Percentiles rank a stretch among this genome's conserved stretches.
phyloP scores from a whole-genome alignment of 2,329 filamentous ascomycete species.

The Helotiales sp. region DNA sequence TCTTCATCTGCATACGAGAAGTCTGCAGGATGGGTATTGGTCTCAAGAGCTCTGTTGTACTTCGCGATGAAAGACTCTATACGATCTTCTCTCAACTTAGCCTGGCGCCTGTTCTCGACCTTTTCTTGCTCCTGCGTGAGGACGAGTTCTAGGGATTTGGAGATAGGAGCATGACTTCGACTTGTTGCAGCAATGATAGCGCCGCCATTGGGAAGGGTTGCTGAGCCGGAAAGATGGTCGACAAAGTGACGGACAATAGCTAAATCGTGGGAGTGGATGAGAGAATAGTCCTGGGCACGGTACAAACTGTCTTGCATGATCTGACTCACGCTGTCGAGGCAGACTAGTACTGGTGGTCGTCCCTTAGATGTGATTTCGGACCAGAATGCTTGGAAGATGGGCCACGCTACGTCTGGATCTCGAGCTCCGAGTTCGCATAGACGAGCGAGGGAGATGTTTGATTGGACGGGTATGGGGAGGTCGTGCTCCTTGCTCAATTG shows the following conservation, averaged over 20 bases:
- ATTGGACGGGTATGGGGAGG: constrained; percentile 59
- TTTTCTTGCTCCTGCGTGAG: constrained; percentile 52
- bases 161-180: constrained; percentile 65
- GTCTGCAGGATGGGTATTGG: too few species aligned
- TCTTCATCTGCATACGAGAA: too few species aligned
- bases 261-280: constrained; percentile 85
- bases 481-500: constrained; percentile 52
- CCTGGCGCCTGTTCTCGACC: not conserved
- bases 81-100: too few species aligned
- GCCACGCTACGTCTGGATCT: constrained; percentile 77
- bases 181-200: constrained; percentile 75
- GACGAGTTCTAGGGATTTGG: constrained; percentile 67
- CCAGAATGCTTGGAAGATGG: constrained; percentile 80
- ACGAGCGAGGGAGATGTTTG: constrained; percentile 61
- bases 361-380: constrained; percentile 65
- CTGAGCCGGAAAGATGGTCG: constrained; percentile 65
- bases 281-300: constrained; percentile 66
- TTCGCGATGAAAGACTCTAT: too few species aligned
- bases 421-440: constrained; percentile 68
- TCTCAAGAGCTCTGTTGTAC: too few species aligned
- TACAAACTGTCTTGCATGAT: constrained; percentile 80
- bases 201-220: constrained; percentile 68
- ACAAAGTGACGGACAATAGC: constrained; percentile 73
- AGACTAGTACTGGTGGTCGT: constrained; percentile 62
- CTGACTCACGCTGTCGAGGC: constrained; percentile 77